These are phyloP conservation scores for Helianthus annuus DNA, from an alignment of 129 eudicot genomes.

Conservation along the genomic window DNA sequence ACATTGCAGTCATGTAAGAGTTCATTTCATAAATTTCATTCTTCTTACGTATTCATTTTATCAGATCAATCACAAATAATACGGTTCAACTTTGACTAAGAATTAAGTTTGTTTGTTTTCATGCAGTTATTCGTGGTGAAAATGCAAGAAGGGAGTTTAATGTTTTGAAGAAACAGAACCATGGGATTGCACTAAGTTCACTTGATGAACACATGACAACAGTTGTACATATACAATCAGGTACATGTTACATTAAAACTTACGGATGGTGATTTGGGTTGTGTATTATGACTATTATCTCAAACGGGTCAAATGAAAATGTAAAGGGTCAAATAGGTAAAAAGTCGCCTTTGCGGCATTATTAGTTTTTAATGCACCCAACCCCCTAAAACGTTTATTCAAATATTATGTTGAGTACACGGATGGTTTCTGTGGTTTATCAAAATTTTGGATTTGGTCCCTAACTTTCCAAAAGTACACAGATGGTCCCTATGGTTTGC, in stretches of 20 bases:
- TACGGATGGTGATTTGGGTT: neutral
- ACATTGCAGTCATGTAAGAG: conserved; percentile 82
- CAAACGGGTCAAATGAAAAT: neutral
- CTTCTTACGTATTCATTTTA: neutral
- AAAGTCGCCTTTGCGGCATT: neutral
- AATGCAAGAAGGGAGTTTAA: conserved; percentile 54
- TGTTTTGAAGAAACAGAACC: conserved; percentile 32
- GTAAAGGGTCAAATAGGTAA: neutral
- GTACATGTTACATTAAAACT: conserved; percentile 33
- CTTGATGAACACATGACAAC: conserved; percentile 59
- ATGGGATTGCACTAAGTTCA: conserved; percentile 36
- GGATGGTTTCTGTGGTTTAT: neutral
- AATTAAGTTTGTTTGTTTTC: neutral
- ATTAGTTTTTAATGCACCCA: neutral
- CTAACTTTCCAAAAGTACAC: too few relatives aligned
- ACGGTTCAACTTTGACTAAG: neutral
- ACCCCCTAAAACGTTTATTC: neutral
- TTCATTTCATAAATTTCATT: neutral
- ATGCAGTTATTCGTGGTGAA: conserved; percentile 80
- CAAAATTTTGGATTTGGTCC: too few relatives aligned
- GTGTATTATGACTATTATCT: conserved; percentile 4
- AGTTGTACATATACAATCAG: conserved; percentile 68
- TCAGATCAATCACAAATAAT: neutral
- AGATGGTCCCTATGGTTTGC: too few relatives aligned
- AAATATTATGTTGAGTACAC: neutral